phyloP scores from a whole-genome alignment of 768 basidiomycete species.

The Paxillus ammoniavirescens region DNA sequence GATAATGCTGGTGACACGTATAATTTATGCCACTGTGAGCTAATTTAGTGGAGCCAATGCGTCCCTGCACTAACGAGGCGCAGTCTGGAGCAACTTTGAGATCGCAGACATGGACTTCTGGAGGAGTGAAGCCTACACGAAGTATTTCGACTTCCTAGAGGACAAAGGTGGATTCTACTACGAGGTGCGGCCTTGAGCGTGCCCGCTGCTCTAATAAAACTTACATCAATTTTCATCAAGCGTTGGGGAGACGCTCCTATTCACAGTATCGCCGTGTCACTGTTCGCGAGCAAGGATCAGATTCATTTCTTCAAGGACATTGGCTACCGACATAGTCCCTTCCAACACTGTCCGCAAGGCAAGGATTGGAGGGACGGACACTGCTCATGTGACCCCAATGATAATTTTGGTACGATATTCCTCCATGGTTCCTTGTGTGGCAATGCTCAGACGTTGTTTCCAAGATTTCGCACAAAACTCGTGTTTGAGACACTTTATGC shows the following conservation, averaged over 20 bases:
- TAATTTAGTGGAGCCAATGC: not conserved
- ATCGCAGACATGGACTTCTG: constrained; percentile 84
- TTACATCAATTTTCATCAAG: constrained; percentile 32
- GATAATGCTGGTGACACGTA: constrained; percentile 64
- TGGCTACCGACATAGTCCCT: constrained; percentile 89
- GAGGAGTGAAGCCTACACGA: constrained; percentile 77
- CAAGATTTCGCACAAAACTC: constrained; percentile 29
- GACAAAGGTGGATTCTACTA: constrained; percentile 85
- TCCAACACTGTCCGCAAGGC: constrained; percentile 90
- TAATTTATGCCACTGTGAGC: constrained; percentile 64
- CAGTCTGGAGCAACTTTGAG: constrained; percentile 95
- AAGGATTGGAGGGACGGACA: constrained; percentile 72
- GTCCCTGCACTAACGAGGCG: not conserved
- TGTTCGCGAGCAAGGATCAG: constrained; percentile 86
- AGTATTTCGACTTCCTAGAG: constrained; percentile 84
- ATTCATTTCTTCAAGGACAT: constrained; percentile 96
- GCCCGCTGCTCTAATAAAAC: not conserved
- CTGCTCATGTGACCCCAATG: constrained; percentile 78
- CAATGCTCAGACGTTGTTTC: not conserved
- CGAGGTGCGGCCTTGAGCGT: constrained; percentile 46
- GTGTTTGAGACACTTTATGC: constrained; percentile 29
- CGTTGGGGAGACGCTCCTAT: constrained; percentile 96
- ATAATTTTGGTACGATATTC: constrained; percentile 65
- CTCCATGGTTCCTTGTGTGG: not conserved
- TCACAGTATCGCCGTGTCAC: constrained; percentile 86